Percentiles rank a stretch among this genome's conserved stretches.
phyloP scores from a whole-genome alignment of 2,329 filamentous ascomycete species.

The Penicillium polonicum region DNA sequence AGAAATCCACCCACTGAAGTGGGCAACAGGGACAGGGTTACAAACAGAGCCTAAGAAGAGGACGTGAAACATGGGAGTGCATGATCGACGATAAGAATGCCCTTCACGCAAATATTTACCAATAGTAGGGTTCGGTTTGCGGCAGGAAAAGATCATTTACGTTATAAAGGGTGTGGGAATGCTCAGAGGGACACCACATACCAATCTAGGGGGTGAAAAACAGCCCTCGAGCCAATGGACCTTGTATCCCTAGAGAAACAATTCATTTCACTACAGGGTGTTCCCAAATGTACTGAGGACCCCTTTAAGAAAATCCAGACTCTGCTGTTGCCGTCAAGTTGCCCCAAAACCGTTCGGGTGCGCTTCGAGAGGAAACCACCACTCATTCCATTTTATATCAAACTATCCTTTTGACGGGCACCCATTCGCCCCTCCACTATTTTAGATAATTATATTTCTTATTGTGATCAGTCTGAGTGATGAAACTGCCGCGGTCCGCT shows the following conservation, averaged over 20 bases:
- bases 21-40: background rate
- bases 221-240: slow-evolving; percentile 6
- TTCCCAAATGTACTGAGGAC: background rate
- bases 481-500: slow-evolving; percentile 17
- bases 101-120: slow-evolving; percentile 5
- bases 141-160: slow-evolving; percentile 11
- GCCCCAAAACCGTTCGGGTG: background rate
- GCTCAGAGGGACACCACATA: slow-evolving; percentile 7
- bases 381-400: background rate
- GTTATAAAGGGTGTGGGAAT: slow-evolving; percentile 13
- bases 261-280: background rate
- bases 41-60: slow-evolving; percentile 6
- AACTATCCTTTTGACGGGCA: background rate
- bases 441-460: slow-evolving; percentile 1
- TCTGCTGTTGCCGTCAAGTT: background rate
- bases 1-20: slow-evolving; percentile 1
- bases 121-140: slow-evolving; percentile 6
- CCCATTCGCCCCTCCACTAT: background rate
- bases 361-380: slow-evolving; percentile 2
- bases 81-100: slow-evolving; percentile 10
- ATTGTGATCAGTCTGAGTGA: slow-evolving; percentile 13
- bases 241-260: slow-evolving; percentile 2
- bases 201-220: slow-evolving; percentile 23
- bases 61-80: background rate
- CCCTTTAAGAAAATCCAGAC: background rate